Evolutionary conservation across 306 rosid genomes (phyloP), one percentile per base, ranked within the genome.

Genomic region (Sphenostylis stenocarpa): DNA sequence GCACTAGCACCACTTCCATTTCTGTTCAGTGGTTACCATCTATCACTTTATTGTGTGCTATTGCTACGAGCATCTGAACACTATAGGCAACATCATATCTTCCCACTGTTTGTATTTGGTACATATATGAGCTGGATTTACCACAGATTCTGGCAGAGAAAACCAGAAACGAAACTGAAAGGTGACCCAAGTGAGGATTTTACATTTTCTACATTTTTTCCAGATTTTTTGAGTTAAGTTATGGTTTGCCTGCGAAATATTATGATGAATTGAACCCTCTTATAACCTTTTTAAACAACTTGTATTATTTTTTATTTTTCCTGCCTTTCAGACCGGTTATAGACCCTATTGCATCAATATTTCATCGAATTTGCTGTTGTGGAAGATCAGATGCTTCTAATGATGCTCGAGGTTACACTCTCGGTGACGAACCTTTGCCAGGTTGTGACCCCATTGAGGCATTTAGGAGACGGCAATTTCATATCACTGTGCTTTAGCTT

Each of bases 401-500:
- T 74, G 78, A 80, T 71, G 77, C 74, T 23, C 71, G 86, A 83
- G 97, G 82, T 70, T 65, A 86, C 79, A 57, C 82, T 2, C 58
- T 82, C 34, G 95, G 88, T 67, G 85, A 85, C 70, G 88, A 91
- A 62, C 85, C 86, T 31, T 84, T 94, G 81, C 96, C 93, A 36
- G 98, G 98, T 71, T 94, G 97, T 70, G 97, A 91, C 70, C 93
- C 97, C 75, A 87, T 87, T n/a, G 98, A 94, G 80, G 94, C 98
- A 77, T 72, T 96, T 45, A 83, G 98, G 80, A 91, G 98, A 81
- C 88, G 97, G 98, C 91, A 86, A 73, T 47, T 41, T 67, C 43
- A 34, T 48, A 56, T 36, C 56, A 19, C 45, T 68, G 28, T 47
- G 15, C 38, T 69, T 20, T 67, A 24, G 23, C 44, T 65, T 26